These are phyloP conservation scores for Pyrenochaeta sp. DNA, from an alignment of 2,329 filamentous ascomycete genomes.

Conservation along the genomic window DNA sequence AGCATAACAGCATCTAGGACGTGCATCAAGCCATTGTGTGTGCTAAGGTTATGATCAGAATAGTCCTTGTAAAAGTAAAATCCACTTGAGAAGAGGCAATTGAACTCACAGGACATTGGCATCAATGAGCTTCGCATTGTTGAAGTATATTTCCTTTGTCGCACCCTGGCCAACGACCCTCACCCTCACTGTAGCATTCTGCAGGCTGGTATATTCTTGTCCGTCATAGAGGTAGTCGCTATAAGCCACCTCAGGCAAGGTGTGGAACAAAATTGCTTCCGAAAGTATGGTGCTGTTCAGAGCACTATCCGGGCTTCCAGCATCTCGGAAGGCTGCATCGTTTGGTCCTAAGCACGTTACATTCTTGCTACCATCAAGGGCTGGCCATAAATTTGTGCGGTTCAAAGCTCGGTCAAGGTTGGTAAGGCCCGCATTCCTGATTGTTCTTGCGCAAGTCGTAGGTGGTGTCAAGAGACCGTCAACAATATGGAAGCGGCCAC, in stretches of 20 bases:
- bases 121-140: constrained; percentile 30
- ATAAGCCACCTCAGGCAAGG: constrained; percentile 24
- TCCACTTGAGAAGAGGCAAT: not conserved
- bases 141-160: constrained; percentile 25
- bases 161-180: constrained; percentile 17
- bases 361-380: constrained; percentile 24
- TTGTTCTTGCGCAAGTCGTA: constrained; percentile 17
- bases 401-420: constrained; percentile 26
- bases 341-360: constrained; percentile 27
- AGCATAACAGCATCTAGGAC: constrained; percentile 29
- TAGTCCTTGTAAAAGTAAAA: not conserved
- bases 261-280: constrained; percentile 23
- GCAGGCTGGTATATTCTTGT: constrained; percentile 24
- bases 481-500: constrained; percentile 29
- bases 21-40: constrained; percentile 30
- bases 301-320: constrained; percentile 16
- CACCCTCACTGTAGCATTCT: constrained; percentile 26
- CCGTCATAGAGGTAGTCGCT: constrained; percentile 27
- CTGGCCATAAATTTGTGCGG: constrained; percentile 19
- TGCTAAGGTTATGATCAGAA: constrained; percentile 9
- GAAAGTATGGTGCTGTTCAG: constrained; percentile 15
- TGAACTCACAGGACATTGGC: constrained; percentile 31
- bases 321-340: constrained; percentile 21
- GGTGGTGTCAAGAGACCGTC: constrained; percentile 25
- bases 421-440: constrained; percentile 19